Conservation (phyloP, 768 basidiomycete genomes). For the Ephemerocybe angulata region DNA sequence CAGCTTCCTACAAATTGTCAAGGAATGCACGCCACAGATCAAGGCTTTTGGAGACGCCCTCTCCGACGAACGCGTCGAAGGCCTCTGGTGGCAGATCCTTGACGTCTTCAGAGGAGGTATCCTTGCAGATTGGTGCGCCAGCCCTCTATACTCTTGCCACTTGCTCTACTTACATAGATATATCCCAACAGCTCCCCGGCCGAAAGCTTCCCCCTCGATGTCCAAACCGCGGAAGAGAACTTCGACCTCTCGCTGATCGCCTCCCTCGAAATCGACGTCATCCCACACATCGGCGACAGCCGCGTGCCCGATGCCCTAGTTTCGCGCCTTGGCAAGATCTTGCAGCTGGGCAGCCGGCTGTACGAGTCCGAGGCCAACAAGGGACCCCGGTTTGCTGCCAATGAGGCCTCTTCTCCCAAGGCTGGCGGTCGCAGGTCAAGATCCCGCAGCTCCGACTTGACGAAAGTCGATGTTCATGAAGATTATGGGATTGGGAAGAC, state of each 20-base stretch:
- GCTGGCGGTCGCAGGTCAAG: background rate
- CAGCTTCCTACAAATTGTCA: slow-evolving; percentile 70
- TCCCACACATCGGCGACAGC: slow-evolving; percentile 67
- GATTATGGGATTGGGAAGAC: slow-evolving; percentile 55
- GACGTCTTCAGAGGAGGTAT: slow-evolving; percentile 81
- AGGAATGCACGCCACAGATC: slow-evolving; percentile 56
- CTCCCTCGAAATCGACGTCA: slow-evolving; percentile 74
- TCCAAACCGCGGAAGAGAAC: slow-evolving; percentile 75
- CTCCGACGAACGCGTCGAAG: slow-evolving; percentile 62
- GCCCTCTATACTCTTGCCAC: background rate
- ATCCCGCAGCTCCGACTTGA: slow-evolving; percentile 8
- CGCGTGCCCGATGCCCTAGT: slow-evolving; percentile 73
- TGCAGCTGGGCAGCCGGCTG: slow-evolving; percentile 69
- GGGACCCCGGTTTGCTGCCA: slow-evolving; percentile 10
- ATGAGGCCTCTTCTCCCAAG: slow-evolving; percentile 8
- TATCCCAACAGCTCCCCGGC: slow-evolving; percentile 45
- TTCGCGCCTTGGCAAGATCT: slow-evolving; percentile 60
- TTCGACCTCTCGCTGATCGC: slow-evolving; percentile 81
- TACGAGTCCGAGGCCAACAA: slow-evolving; percentile 36
- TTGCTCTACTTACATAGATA: too few relatives aligned
- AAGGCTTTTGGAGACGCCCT: slow-evolving; percentile 50
- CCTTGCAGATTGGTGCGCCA: slow-evolving; percentile 74
- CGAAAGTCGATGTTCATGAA: slow-evolving; percentile 27
- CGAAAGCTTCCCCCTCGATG: slow-evolving; percentile 55
- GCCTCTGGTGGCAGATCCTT: slow-evolving; percentile 81